A percentile compares a stretch with the other conserved stretches of the same genome.
phyloP scores from a whole-genome alignment of 164 flowering plant genomes.

The Stephania cephalantha region DNA sequence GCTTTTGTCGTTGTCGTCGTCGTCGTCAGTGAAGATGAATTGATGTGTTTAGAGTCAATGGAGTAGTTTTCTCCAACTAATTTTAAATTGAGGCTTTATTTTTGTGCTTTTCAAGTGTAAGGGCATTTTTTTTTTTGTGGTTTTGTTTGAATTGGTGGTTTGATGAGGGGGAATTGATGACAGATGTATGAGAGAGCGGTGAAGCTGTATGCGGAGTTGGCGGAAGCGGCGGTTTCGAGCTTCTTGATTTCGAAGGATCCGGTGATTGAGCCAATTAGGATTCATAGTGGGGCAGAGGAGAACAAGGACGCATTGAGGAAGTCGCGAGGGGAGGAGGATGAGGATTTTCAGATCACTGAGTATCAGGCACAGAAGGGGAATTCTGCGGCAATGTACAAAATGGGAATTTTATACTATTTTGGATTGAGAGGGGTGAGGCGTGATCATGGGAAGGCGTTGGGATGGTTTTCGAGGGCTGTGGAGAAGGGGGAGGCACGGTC shows the following conservation, averaged over 20 bases:
- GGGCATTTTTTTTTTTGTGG: background rate
- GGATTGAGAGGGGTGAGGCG: conserved; percentile 92
- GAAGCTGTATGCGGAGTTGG: conserved; percentile 81
- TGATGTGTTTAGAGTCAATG: too few species aligned
- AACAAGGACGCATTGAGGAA: conserved; percentile 83
- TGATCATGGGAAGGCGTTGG: conserved; percentile 69
- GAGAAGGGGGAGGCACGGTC: conserved; percentile 90
- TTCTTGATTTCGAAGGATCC: conserved; percentile 85
- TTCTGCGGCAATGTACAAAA: conserved; percentile 81
- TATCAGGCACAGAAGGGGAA: conserved; percentile 93
- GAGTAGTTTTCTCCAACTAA: too few species aligned
- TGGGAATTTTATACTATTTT: conserved; percentile 84
- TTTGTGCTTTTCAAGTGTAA: background rate
- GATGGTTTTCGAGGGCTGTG: conserved; percentile 84
- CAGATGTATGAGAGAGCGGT: conserved; percentile 86
- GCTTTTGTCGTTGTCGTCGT: too few species aligned
- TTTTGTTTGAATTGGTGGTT: conserved; percentile 7
- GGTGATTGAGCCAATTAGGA: conserved; percentile 73
- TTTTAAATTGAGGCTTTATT: too few species aligned
- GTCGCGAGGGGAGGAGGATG: conserved; percentile 94
- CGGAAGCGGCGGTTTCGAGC: conserved; percentile 82
- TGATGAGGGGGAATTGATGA: conserved; percentile 15
- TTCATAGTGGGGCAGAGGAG: conserved; percentile 91
- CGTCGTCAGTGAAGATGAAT: too few species aligned
- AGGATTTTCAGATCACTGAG: conserved; percentile 90